These are phyloP conservation scores for Coleophoma cylindrospora DNA, from an alignment of 2,329 filamentous ascomycete genomes.

Conservation along the genomic window DNA sequence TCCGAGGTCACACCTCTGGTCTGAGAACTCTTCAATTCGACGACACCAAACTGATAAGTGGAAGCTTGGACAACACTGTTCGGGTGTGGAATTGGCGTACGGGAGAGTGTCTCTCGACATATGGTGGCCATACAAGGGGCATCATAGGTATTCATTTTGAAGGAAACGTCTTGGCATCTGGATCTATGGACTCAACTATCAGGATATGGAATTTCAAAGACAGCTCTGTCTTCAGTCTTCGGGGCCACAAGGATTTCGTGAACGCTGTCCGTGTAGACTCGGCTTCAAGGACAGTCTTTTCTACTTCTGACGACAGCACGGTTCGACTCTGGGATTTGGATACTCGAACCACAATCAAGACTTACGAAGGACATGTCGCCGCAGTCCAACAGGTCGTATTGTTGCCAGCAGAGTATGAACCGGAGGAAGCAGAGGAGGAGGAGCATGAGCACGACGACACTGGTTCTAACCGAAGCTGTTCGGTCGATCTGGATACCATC, in stretches of 20 bases:
- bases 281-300: slow-evolving; percentile 78
- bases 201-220: slow-evolving; percentile 91
- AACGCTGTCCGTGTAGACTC: slow-evolving; percentile 90
- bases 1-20: slow-evolving; percentile 75
- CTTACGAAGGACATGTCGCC: slow-evolving; percentile 84
- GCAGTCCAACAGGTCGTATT: slow-evolving; percentile 90
- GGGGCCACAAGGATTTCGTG: slow-evolving; percentile 90
- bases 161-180: slow-evolving; percentile 77
- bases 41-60: slow-evolving; percentile 84
- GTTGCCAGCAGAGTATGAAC: slow-evolving; percentile 82
- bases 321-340: slow-evolving; percentile 93
- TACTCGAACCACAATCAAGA: slow-evolving; percentile 69
- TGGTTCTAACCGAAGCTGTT: slow-evolving; percentile 24
- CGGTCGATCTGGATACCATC: slow-evolving; percentile 11
- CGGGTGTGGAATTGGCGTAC: slow-evolving; percentile 97
- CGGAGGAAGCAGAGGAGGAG: slow-evolving; percentile 63
- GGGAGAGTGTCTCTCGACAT: slow-evolving; percentile 77
- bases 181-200: slow-evolving; percentile 83
- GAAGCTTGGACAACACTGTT: slow-evolving; percentile 80
- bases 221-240: slow-evolving; percentile 72
- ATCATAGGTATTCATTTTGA: slow-evolving; percentile 88
- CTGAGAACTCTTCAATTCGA: slow-evolving; percentile 92
- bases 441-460: slow-evolving; percentile 52
- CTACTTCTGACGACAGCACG: slow-evolving; percentile 88
- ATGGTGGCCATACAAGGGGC: slow-evolving; percentile 73